Evolutionary conservation across 2,329 filamentous ascomycete genomes (phyloP), one percentile per base, ranked within the genome.

Genomic region (Trichoderma harzianum): DNA sequence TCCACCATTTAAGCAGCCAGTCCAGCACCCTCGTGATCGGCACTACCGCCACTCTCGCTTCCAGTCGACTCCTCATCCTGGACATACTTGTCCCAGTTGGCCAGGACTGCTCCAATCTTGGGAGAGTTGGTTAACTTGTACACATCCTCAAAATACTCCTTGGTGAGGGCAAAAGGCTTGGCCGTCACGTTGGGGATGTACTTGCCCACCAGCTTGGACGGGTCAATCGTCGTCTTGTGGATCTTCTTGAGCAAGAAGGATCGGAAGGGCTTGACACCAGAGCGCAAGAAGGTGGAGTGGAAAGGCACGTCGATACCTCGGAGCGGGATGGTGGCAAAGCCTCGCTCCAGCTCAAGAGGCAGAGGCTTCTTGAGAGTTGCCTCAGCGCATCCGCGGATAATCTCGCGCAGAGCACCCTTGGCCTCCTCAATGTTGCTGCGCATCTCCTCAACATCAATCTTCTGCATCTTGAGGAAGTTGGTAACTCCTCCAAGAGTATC

Each of bases 161-260:
- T 97, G 70, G 94, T 97, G 76, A 99, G 87, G 82, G 94, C 94
- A 81, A 99, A 99, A 18, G 96, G 96, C 84, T 91, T 91, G 72
- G 96, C 96, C 70, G 96, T 99, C 76, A 99, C 97, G 83, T 99
- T 99, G 77, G 96, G 96, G 76, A 99, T 98, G 85, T 99, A 99
- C 85, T 99, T 99, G 79, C 96, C 96, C 76, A 99, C 89, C 79
- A 99, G 85, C 88, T 98, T 98, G 81, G 93, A 92, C 6, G 96
- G 96, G 82, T 99, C 96, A 82, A 99, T 98, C 69, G 93, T 97
- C 28, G 95, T 98, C 90, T 97, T 97, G 88, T 98, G 94, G 86
- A 99, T 98, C 90, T 99, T 99, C 93, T 98, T 99, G 78, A 98
- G 91, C 80, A 99, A 84, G 90, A 99, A 99, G 58, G 92, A 95